phyloP scores from a whole-genome alignment of 305 asterid species.

The Lippia alba region DNA sequence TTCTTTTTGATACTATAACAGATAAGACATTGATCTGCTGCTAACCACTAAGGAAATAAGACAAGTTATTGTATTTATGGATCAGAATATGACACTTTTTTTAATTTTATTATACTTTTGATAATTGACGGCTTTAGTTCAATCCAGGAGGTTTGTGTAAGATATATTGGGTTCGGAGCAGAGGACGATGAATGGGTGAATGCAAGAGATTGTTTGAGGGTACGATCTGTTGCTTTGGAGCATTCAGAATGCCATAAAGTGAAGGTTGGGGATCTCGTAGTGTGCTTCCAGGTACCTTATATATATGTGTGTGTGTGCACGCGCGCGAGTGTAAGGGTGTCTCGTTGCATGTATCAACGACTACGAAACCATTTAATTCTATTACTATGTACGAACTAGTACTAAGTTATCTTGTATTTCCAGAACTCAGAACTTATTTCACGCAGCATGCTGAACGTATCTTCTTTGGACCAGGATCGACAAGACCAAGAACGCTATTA shows the following conservation, averaged over 20 bases:
- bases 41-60: background rate
- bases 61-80: slow-evolving; percentile 13
- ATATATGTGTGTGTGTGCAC: background rate
- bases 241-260: slow-evolving; percentile 78
- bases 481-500: slow-evolving; percentile 73
- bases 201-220: slow-evolving; percentile 60
- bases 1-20: background rate
- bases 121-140: slow-evolving; percentile 17
- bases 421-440: too few relatives aligned
- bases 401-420: too few relatives aligned
- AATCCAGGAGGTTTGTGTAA: slow-evolving; percentile 80
- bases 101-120: background rate
- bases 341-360: background rate
- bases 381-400: too few relatives aligned
- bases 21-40: background rate
- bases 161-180: slow-evolving; percentile 76
- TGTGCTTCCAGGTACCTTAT: slow-evolving; percentile 82
- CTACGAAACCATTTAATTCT: too few relatives aligned
- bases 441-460: too few relatives aligned
- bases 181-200: slow-evolving; percentile 92
- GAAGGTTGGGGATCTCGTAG: slow-evolving; percentile 72
- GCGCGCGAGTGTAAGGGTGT: background rate
- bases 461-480: slow-evolving; percentile 55
- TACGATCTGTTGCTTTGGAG: slow-evolving; percentile 82
- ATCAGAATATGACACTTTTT: slow-evolving; percentile 24